Base-by-base conservation (phyloP, 495 filamentous ascomycete species). In the Penicillium arizonense region DNA sequence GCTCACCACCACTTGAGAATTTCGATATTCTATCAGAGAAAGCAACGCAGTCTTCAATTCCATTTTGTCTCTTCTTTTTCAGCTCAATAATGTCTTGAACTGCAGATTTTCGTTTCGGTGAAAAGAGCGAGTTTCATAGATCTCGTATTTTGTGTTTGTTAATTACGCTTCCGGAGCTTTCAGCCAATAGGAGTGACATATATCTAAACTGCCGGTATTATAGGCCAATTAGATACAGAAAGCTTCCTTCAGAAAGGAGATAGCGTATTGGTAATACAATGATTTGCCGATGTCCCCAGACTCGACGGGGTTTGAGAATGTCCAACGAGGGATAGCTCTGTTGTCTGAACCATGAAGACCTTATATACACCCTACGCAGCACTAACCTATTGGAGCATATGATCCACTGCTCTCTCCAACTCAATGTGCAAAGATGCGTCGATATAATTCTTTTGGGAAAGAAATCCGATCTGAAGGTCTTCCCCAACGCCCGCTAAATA, bases 221-320 rank as follows among this genome's bases (percentile, higher is more conserved):
- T 10, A 0, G 9, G 20, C 56, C 49, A 62, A 62, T 59, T 0
- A 28, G 13, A n/a, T 3, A 0, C 10, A 0, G 1, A 1, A 21
- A 1, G 12, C 1, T 0, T 1, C 1, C 12, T 9, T 13, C 45
- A 11, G n/a, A 23, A 16, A 20, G 5, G 12, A 50, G 57, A 60
- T 63, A 52, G 49, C 28, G 60, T 63, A 48, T 37, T 24, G 0
- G 46, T 51, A 61, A 41, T 61, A 47, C 58, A 9, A 30, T 0
- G 7, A 26, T 26, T 7, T 2, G 24, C 24, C 2, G 7, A 26
- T 26, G 3, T 26, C 24, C 24, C 24, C 24, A 26, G 24, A 26
- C 7, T 26, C 24, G 4, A 26, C 24, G 24, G 4, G 6, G 28
- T 5, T 30, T 4, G 8, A 7, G 5, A 30, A 30, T 10, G 7